phyloP scores from a whole-genome alignment of 1,284 basidiomycete genomes.

The Sporisorium iseilematis-ciliati region DNA sequence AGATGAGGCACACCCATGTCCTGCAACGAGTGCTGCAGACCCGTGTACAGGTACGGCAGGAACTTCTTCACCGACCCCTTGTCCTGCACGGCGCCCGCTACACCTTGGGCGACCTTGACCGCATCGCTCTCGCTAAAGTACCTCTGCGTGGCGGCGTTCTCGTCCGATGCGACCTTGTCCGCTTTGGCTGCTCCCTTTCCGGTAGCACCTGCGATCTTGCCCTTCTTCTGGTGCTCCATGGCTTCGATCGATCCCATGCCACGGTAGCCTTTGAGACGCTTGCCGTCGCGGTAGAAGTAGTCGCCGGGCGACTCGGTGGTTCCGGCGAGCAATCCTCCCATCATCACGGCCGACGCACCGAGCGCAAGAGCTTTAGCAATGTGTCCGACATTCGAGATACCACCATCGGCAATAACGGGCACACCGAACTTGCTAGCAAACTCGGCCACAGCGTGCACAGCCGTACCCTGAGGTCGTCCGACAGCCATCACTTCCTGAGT shows the following conservation, averaged over 20 bases:
- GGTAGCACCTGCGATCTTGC: constrained; percentile 68
- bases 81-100: constrained; percentile 95
- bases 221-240: constrained; percentile 68
- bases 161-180: constrained; percentile 72
- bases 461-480: constrained; percentile 95
- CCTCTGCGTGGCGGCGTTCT: constrained; percentile 92
- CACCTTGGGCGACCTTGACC: constrained; percentile 93
- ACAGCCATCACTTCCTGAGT: constrained; percentile 99
- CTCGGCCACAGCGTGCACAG: constrained; percentile 93
- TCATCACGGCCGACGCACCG: constrained; percentile 97
- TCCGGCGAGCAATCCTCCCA: constrained; percentile 95
- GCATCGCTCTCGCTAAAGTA: constrained; percentile 96
- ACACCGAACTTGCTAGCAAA: constrained; percentile 94
- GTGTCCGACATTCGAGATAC: constrained; percentile 94
- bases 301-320: constrained; percentile 98
- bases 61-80: constrained; percentile 91
- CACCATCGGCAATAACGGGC: constrained; percentile 97
- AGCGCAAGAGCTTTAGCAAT: constrained; percentile 96
- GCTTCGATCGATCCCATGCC: constrained; percentile 86
- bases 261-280: constrained; percentile 97
- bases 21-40: constrained; percentile 95
- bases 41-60: constrained; percentile 90
- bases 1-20: constrained; percentile 87
- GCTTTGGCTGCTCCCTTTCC: constrained; percentile 72
- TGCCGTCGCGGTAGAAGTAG: constrained; percentile 98